phyloP scores from a whole-genome alignment of 768 basidiomycete genomes.

The Pleurotus tuoliensis region DNA sequence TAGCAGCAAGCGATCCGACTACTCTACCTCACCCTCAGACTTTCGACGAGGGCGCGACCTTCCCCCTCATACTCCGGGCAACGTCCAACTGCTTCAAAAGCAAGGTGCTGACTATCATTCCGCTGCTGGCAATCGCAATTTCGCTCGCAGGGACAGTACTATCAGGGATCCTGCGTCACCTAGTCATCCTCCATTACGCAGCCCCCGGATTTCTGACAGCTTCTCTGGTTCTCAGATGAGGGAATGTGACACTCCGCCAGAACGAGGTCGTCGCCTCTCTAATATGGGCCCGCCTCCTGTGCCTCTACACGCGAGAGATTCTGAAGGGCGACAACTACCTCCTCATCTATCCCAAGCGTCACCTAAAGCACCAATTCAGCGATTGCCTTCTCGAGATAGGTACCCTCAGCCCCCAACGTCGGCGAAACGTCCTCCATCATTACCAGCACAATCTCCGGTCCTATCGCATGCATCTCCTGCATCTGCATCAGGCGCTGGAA shows the following conservation, averaged over 20 bases:
- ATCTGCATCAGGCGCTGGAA: background rate
- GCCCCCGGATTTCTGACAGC: slow-evolving; percentile 30
- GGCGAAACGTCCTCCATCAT: slow-evolving; percentile 19
- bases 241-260: background rate
- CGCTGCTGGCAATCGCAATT: too few species aligned
- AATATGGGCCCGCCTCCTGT: slow-evolving; percentile 53
- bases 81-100: slow-evolving; percentile 64
- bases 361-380: slow-evolving; percentile 23
- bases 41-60: slow-evolving; percentile 42
- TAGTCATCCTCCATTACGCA: slow-evolving; percentile 37
- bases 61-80: slow-evolving; percentile 30
- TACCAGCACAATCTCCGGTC: background rate
- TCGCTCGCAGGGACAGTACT: background rate
- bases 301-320: slow-evolving; percentile 38
- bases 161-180: slow-evolving; percentile 19
- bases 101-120: slow-evolving; percentile 24
- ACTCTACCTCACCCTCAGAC: slow-evolving; percentile 33
- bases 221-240: slow-evolving; percentile 2
- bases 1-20: slow-evolving; percentile 42
- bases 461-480: background rate
- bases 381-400: slow-evolving; percentile 42
- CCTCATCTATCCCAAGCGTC: slow-evolving; percentile 47
- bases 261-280: slow-evolving; percentile 23
- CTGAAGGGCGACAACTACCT: slow-evolving; percentile 45
- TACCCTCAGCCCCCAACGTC: slow-evolving; percentile 29